These are phyloP conservation scores for Nemania serpens DNA, from an alignment of 2,329 filamentous ascomycete genomes.

Conservation along the genomic window DNA sequence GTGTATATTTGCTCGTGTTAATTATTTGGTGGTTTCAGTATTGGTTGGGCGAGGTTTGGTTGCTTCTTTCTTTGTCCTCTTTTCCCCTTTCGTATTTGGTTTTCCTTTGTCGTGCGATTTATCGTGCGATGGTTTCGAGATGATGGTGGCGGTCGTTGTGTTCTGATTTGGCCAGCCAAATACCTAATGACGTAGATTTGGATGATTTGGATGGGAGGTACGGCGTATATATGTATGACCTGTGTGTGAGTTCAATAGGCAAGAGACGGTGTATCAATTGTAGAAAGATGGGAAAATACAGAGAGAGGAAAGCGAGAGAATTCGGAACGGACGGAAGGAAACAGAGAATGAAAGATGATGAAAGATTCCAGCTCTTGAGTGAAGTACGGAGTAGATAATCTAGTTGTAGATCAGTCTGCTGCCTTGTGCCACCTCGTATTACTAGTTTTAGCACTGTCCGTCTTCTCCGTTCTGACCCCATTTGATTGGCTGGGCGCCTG, in stretches of 20 bases:
- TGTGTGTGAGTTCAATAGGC: not conserved
- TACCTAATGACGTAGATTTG: not conserved
- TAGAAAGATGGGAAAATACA: not conserved
- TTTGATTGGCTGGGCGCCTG: constrained; percentile 19
- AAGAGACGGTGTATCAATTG: not conserved
- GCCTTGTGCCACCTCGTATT: constrained; percentile 20
- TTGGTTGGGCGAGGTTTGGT: not conserved
- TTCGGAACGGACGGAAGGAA: not conserved
- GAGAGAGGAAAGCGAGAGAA: not conserved
- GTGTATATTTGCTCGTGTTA: not conserved
- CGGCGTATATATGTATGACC: not conserved
- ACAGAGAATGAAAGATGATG: not conserved
- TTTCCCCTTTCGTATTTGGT: not conserved
- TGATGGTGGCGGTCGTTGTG: not conserved
- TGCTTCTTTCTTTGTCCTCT: not conserved
- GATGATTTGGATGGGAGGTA: not conserved
- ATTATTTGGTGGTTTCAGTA: not conserved
- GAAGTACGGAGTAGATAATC: too few species aligned
- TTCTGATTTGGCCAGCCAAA: constrained; percentile 18
- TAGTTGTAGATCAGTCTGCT: not conserved
- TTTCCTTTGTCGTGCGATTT: not conserved
- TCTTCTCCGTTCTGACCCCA: not conserved
- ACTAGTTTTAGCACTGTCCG: constrained; percentile 6
- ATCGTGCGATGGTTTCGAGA: not conserved
- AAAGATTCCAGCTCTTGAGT: too few species aligned